phyloP scores from a whole-genome alignment of 2,329 filamentous ascomycete species.

The Alternaria sp. region DNA sequence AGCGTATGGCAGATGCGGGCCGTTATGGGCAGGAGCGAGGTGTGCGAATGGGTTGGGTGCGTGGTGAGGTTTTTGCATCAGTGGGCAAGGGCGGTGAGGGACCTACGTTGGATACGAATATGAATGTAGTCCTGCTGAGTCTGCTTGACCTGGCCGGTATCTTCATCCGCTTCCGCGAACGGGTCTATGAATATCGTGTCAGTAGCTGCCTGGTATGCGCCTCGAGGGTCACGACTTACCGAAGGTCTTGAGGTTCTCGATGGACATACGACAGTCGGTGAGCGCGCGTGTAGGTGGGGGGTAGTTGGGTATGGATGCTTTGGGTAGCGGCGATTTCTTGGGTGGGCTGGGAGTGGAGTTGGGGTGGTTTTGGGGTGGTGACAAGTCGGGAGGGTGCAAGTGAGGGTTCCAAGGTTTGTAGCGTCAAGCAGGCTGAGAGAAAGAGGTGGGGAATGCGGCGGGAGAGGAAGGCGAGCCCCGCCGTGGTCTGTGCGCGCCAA shows the following conservation, averaged over 20 bases:
- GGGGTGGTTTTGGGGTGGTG: slow-evolving; percentile 17
- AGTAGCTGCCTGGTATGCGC: slow-evolving; percentile 6
- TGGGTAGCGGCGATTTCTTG: background rate
- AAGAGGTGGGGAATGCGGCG: slow-evolving; percentile 26
- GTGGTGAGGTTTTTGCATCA: background rate
- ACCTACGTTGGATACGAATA: slow-evolving; percentile 96
- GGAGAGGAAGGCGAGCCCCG: slow-evolving; percentile 17
- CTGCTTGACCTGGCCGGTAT: slow-evolving; percentile 92
- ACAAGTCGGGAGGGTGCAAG: slow-evolving; percentile 9
- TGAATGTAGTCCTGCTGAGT: slow-evolving; percentile 94
- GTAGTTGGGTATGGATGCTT: slow-evolving; percentile 18
- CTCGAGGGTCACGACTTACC: slow-evolving; percentile 44
- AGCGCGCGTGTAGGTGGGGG: slow-evolving; percentile 31
- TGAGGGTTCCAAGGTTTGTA: background rate
- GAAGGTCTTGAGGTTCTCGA: slow-evolving; percentile 54
- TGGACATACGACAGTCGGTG: slow-evolving; percentile 41
- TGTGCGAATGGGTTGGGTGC: background rate
- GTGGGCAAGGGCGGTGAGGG: slow-evolving; percentile 6
- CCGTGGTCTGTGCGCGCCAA: slow-evolving; percentile 13
- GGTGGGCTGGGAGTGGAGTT: slow-evolving; percentile 12
- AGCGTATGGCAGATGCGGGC: background rate
- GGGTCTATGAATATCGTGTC: slow-evolving; percentile 62
- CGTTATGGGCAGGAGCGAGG: background rate
- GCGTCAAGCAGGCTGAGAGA: slow-evolving; percentile 19
- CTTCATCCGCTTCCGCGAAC: slow-evolving; percentile 99